Conservation (phyloP, 805 yeast species). For the Kodamaea jinghongensis region DNA sequence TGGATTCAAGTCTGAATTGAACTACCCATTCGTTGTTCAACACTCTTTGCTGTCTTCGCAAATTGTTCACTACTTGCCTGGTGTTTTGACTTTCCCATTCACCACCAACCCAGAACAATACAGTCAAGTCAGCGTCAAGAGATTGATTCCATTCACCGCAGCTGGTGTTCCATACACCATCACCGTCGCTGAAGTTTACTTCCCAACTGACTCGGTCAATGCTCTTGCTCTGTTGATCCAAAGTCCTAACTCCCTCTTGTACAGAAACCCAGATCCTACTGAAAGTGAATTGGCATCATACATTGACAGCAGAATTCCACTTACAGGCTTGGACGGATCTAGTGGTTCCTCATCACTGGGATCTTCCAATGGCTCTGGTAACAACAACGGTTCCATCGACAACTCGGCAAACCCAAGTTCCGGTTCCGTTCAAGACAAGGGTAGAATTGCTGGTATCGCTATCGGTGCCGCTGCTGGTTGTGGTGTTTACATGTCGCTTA, state of each 20-base stretch:
- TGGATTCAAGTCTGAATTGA: constrained; percentile 76
- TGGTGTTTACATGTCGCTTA: constrained; percentile 55
- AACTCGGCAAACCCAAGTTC: constrained; percentile 8
- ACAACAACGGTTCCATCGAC: constrained; percentile 38
- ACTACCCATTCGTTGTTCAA: constrained; percentile 78
- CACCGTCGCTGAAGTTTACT: constrained; percentile 85
- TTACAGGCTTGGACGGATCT: constrained; percentile 40
- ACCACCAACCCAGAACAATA: constrained; percentile 19
- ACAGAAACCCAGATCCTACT: constrained; percentile 55
- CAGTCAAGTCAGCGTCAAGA: constrained; percentile 54
- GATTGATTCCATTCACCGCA: constrained; percentile 74
- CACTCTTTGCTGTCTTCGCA: constrained; percentile 78
- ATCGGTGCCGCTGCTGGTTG: constrained; percentile 84
- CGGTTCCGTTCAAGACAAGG: constrained; percentile 21
- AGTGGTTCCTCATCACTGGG: constrained; percentile 10
- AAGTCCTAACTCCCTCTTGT: constrained; percentile 55
- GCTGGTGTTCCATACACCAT: constrained; percentile 56
- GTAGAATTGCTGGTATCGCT: constrained; percentile 70
- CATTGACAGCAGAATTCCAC: constrained; percentile 70
- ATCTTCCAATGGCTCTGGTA: constrained; percentile 6
- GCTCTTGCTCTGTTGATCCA: constrained; percentile 50
- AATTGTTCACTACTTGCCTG: constrained; percentile 82
- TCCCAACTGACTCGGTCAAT: constrained; percentile 55
- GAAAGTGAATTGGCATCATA: constrained; percentile 57
- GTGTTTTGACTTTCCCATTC: constrained; percentile 64